Base-by-base conservation (phyloP, 2,329 filamentous ascomycete genomes). In the Phialophora tarda region DNA sequence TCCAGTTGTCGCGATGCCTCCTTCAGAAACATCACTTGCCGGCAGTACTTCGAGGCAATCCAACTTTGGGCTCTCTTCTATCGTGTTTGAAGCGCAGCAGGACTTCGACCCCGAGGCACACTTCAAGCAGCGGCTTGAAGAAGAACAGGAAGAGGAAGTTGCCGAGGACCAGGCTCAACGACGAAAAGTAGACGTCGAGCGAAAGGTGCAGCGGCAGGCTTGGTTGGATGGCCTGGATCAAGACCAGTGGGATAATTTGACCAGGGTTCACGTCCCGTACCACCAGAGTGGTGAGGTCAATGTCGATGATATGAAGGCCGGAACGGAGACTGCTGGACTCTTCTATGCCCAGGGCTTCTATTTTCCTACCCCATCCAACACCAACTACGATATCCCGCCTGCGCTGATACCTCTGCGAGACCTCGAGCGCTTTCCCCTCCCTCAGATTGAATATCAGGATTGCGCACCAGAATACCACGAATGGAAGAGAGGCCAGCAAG, bases 71-170 rank as follows among this genome's bases (percentile, higher is more conserved):
- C 21, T 51, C 48, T 28, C 21, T 7, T 23, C 23, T 5, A n/a
- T 26, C 38, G 32, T 26, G 17, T 63, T 59, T 26, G 60, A 59
- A 54, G 48, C 60, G 23, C 34, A 63, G 6, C 24, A 28, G 12
- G 55, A 63, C 26, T 63, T 60, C 38, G 64, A 63, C 17, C 23
- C 34, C 17, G 61, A 67, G 24, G 32, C 48, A 4, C 23, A 32
- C 4, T 60, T 47, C 21, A 17, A 48, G 14, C 57, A 59, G 38
- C 26, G 17, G 6, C 21, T 26, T 12, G 41, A 32, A 26, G 57
- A 28, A 59, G 57, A 50, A 26, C 41, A 21, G 6, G 11, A 23
- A 30, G 17, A 26, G n/a, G 24, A 30, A 14, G 23, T 26, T 10
- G 41, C 38, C 12, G 8, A 44, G 23, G 55, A 26, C 32, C 10